These are phyloP conservation scores for Nemania sp. DNA, from an alignment of 2,329 filamentous ascomycete genomes.

Conservation along the genomic window DNA sequence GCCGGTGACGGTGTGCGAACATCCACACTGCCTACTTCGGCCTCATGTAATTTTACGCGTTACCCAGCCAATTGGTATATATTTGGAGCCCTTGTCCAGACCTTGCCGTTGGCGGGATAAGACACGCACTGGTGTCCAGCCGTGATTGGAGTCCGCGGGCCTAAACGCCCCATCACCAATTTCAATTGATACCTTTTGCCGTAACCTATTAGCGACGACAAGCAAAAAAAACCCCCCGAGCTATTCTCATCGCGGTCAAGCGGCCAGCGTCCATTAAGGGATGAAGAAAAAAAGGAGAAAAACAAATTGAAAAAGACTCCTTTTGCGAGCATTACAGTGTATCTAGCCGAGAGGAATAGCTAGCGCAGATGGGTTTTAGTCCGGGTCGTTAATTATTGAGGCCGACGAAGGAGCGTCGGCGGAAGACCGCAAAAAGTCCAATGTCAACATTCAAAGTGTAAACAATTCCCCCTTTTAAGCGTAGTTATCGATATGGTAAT, in stretches of 20 bases:
- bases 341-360: conserved; percentile 11
- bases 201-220: conserved; percentile 10
- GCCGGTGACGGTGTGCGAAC: background rate
- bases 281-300: conserved; percentile 8
- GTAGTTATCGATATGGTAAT: too few relatives aligned
- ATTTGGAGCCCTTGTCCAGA: conserved; percentile 21
- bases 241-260: conserved; percentile 27
- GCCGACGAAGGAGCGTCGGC: background rate
- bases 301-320: conserved; percentile 17
- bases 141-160: conserved; percentile 33
- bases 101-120: conserved; percentile 18
- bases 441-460: too few relatives aligned
- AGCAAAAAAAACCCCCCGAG: conserved; percentile 21
- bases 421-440: too few relatives aligned
- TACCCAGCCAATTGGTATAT: conserved; percentile 24
- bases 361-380: background rate
- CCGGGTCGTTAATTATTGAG: background rate
- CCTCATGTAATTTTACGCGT: conserved; percentile 17
- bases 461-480: too few relatives aligned
- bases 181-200: conserved; percentile 18
- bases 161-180: conserved; percentile 33
- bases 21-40: conserved; percentile 1
- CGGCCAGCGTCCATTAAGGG: conserved; percentile 21
- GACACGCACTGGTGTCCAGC: conserved; percentile 32
- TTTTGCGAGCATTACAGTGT: background rate